Evolutionary conservation across 257 asterid species (phyloP).

Genomic region (Solanum chmielewskii): DNA sequence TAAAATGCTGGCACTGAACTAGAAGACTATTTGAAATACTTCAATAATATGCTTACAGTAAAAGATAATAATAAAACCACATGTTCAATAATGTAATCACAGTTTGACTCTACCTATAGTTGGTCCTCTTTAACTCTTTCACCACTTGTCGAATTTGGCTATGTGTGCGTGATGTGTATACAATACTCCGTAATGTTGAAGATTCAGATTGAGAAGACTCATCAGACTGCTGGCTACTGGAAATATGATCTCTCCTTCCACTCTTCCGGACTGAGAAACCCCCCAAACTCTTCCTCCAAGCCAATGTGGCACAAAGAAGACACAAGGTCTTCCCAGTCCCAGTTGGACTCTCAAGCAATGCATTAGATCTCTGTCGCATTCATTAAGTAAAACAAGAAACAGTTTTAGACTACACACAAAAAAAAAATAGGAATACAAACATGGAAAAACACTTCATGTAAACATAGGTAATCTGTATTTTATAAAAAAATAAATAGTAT

Average conservation of each 20-base stretch:
- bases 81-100: neutral
- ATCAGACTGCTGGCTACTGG: conserved; percentile 36
- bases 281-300: conserved; percentile 97
- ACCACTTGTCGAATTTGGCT: conserved; percentile 95
- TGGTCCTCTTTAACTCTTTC: conserved; percentile 82
- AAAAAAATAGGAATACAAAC: neutral
- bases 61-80: neutral
- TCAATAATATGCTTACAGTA: neutral
- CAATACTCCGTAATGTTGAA: conserved; percentile 51
- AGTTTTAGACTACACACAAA: neutral
- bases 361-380: conserved; percentile 54
- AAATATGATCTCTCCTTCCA: conserved; percentile 21
- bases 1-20: neutral
- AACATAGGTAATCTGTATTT: neutral
- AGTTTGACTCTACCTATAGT: conserved; percentile 61
- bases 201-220: conserved; percentile 43
- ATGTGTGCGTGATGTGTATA: conserved; percentile 95
- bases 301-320: conserved; percentile 89
- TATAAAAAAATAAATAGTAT: neutral
- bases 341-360: conserved; percentile 95
- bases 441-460: neutral
- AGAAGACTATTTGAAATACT: neutral
- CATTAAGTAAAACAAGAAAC: neutral
- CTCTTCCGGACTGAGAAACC: conserved; percentile 52
- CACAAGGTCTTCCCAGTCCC: conserved; percentile 97